Percentiles rank a stretch among this genome's conserved stretches.
These are phyloP conservation scores for Paspalum vaginatum DNA, from an alignment of 176 grass and related monocot genomes.

Conservation along the genomic window DNA sequence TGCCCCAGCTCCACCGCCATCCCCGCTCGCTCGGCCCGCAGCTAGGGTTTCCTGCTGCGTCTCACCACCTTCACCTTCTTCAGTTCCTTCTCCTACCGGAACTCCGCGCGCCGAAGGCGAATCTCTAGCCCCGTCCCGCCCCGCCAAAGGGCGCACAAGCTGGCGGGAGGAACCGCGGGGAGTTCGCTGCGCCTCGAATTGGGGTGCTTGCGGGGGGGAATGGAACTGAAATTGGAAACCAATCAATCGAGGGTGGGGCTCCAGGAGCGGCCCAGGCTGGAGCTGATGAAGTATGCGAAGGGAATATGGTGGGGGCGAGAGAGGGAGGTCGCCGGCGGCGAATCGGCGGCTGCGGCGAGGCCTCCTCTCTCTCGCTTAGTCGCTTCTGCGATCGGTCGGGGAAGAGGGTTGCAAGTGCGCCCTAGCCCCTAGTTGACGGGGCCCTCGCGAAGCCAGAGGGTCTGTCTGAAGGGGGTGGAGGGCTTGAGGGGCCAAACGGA, in stretches of 20 bases:
- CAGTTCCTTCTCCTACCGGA: not conserved
- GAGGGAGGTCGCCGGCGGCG: conserved; percentile 37
- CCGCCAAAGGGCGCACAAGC: conserved; percentile 10
- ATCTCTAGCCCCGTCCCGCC: not conserved
- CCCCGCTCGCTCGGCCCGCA: not conserved
- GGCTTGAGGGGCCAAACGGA: not conserved
- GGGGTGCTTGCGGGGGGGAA: not conserved
- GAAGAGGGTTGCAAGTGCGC: not conserved
- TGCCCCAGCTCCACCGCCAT: conserved; percentile 81
- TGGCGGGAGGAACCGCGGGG: not conserved
- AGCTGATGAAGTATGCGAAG: too few species aligned
- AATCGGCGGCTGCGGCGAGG: conserved; percentile 26
- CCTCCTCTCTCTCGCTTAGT: not conserved
- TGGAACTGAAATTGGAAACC: not conserved
- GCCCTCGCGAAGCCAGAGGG: not conserved
- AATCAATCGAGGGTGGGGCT: not conserved
- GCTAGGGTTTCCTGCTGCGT: conserved; percentile 52
- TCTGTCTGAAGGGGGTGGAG: conserved; percentile 18
- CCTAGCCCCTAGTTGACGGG: conserved; percentile 23
- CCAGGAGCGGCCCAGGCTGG: not conserved
- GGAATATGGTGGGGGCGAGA: not conserved
- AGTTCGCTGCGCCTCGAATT: not conserved
- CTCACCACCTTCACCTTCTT: not conserved
- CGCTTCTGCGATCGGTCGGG: conserved; percentile 37
- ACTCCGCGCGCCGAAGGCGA: not conserved